phyloP scores from a whole-genome alignment of 805 yeast genomes.

The Starmerella apicola region DNA sequence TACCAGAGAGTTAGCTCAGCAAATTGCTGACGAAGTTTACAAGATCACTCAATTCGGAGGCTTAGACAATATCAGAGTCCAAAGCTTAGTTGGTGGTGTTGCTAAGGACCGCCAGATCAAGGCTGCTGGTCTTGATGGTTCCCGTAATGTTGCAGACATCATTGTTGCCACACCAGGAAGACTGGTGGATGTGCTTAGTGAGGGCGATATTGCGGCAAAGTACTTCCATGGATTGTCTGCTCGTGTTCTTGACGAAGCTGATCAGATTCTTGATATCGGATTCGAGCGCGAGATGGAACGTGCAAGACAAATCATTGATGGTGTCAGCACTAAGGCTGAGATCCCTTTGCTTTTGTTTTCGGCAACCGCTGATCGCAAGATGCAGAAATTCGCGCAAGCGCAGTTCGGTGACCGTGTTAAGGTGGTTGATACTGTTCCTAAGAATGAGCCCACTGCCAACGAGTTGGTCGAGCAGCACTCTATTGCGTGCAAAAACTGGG shows the following conservation, averaged over 20 bases:
- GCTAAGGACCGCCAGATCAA: conserved; percentile 31
- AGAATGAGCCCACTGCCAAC: conserved; percentile 63
- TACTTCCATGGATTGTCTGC: conserved; percentile 43
- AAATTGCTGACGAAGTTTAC: conserved; percentile 54
- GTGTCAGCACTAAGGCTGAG: conserved; percentile 30
- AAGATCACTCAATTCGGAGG: conserved; percentile 33
- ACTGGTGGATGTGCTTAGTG: conserved; percentile 46
- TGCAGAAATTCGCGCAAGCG: conserved; percentile 51
- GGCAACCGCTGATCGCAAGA: conserved; percentile 70
- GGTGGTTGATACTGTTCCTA: conserved; percentile 58
- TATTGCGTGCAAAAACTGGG: conserved; percentile 41
- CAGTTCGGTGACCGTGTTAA: conserved; percentile 27
- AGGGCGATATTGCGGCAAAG: conserved; percentile 33
- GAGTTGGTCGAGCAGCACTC: conserved; percentile 63
- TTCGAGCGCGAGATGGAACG: conserved; percentile 48
- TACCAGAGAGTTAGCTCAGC: conserved; percentile 82
- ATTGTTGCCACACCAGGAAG: conserved; percentile 88
- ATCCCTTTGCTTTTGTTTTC: conserved; percentile 65
- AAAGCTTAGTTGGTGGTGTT: conserved; percentile 59
- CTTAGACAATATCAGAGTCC: conserved; percentile 29
- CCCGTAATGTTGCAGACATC: conserved; percentile 32
- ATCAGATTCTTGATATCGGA: conserved; percentile 69
- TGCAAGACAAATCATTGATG: conserved; percentile 38
- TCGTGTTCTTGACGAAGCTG: conserved; percentile 84
- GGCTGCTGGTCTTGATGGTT: conserved; percentile 21